These are phyloP conservation scores for Solanum hybrid DNA, from an alignment of 305 asterid genomes.

Conservation along the genomic window DNA sequence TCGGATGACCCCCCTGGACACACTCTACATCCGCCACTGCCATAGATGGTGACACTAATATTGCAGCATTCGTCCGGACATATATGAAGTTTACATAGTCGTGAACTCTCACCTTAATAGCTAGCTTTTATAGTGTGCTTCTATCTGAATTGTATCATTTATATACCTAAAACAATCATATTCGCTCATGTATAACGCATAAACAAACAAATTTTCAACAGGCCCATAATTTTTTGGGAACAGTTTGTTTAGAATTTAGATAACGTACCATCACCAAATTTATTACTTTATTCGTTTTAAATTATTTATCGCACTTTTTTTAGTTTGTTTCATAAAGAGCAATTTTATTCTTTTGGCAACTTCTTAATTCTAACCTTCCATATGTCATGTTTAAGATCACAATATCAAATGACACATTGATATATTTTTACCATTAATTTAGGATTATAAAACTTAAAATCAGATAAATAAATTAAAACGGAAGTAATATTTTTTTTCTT, in stretches of 20 bases:
- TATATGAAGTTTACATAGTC: too few relatives aligned
- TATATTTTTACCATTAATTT: not conserved
- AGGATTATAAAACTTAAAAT: not conserved
- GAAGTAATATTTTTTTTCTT: fast-evolving
- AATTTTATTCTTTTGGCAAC: not conserved
- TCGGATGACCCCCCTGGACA: too few relatives aligned
- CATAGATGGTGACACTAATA: not conserved
- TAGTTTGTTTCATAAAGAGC: not conserved
- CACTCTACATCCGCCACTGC: too few relatives aligned
- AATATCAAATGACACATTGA: not conserved
- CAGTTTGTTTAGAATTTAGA: not conserved
- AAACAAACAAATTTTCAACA: not conserved
- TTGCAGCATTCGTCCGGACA: not conserved
- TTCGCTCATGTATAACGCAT: not conserved
- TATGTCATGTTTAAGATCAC: not conserved
- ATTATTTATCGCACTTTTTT: not conserved
- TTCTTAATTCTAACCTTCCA: not conserved
- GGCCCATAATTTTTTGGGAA: not conserved
- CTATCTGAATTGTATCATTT: not conserved
- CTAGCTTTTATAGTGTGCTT: not conserved
- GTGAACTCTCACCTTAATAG: too few relatives aligned
- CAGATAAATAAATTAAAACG: not conserved
- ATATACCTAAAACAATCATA: not conserved
- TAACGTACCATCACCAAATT: not conserved
- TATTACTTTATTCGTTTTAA: not conserved